Conservation (phyloP, 495 filamentous ascomycete genomes). For the Penicillium malachiteum region DNA sequence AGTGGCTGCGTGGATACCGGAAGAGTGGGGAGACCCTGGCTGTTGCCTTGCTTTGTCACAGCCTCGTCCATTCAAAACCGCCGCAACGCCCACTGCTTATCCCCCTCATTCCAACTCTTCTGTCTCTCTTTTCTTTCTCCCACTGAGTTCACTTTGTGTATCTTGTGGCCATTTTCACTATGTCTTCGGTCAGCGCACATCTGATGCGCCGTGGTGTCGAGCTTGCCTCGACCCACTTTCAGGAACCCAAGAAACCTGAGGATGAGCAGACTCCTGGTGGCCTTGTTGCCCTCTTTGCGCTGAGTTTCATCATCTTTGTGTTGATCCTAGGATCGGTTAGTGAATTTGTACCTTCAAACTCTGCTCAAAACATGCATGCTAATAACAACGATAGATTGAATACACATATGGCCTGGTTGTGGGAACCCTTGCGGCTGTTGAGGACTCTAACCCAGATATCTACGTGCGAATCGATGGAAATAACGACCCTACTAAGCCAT, state of each 20-base stretch:
- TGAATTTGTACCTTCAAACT: not conserved
- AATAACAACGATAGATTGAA: conserved; percentile 28
- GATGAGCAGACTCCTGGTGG: conserved; percentile 1
- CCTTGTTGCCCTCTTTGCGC: conserved; percentile 2
- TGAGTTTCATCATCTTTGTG: not conserved
- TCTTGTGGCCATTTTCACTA: conserved; percentile 4
- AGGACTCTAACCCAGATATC: conserved; percentile 59
- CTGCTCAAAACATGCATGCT: not conserved
- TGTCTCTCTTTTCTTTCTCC: not conserved
- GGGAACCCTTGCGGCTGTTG: conserved; percentile 59
- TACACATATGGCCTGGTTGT: conserved; percentile 62
- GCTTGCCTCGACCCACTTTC: conserved; percentile 7
- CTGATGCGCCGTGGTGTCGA: conserved; percentile 15
- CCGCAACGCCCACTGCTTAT: not conserved
- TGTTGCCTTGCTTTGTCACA: not conserved
- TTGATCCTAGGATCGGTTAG: conserved; percentile 8
- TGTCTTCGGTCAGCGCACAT: conserved; percentile 11
- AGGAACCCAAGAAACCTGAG: conserved; percentile 2
- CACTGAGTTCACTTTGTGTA: not conserved
- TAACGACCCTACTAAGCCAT: conserved; percentile 33
- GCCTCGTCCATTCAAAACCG: not conserved
- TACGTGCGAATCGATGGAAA: conserved; percentile 45
- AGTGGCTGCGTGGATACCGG: too few relatives aligned
- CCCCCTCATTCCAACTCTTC: not conserved
- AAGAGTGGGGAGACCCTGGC: too few relatives aligned